A percentile compares a stretch with the other conserved stretches of the same genome.
These are phyloP conservation scores for Ploettnerulaceae sp. DNA, from an alignment of 2,329 filamentous ascomycete genomes.

Conservation along the genomic window DNA sequence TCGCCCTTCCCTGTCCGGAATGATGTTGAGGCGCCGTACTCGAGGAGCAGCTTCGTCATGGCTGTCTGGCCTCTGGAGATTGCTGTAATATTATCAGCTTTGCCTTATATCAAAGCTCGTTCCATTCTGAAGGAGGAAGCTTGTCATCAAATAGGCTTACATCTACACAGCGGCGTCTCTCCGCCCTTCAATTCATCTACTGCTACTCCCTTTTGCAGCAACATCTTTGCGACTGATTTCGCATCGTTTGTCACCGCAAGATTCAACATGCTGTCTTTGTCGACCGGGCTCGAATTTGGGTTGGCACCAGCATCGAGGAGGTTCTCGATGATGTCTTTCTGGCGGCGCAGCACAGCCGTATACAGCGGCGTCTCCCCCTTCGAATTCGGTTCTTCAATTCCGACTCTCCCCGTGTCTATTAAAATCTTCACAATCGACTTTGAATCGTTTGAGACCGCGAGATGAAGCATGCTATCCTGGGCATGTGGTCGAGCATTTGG, in stretches of 20 bases:
- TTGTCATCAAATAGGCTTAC: neutral
- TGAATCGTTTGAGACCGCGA: slow-evolving; percentile 6
- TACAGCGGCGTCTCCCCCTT: slow-evolving; percentile 13
- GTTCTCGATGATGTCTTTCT: slow-evolving; percentile 6
- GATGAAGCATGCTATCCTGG: slow-evolving; percentile 1
- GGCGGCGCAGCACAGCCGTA: slow-evolving; percentile 2
- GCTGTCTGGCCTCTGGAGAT: slow-evolving; percentile 4
- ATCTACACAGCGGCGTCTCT: slow-evolving; percentile 12
- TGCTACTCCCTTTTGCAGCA: slow-evolving; percentile 12
- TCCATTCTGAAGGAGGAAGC: too few species aligned
- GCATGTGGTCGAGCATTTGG: slow-evolving; percentile 1
- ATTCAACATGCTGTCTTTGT: slow-evolving; percentile 13
- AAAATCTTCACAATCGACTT: slow-evolving; percentile 8
- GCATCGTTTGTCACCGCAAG: neutral
- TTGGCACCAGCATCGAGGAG: slow-evolving; percentile 16
- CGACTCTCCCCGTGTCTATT: slow-evolving; percentile 5
- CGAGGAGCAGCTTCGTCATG: slow-evolving; percentile 16
- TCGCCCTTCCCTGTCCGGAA: slow-evolving; percentile 10
- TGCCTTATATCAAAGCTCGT: too few species aligned
- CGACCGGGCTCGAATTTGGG: slow-evolving; percentile 5
- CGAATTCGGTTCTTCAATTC: slow-evolving; percentile 6
- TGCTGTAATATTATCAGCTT: neutral
- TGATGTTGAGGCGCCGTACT: slow-evolving; percentile 10
- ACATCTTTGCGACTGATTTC: slow-evolving; percentile 11
- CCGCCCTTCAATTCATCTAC: slow-evolving; percentile 16